Evolutionary conservation across 1,284 basidiomycete species (phyloP), one percentile per base, ranked within the genome.

Genomic region (Salmacisia buchloeana): DNA sequence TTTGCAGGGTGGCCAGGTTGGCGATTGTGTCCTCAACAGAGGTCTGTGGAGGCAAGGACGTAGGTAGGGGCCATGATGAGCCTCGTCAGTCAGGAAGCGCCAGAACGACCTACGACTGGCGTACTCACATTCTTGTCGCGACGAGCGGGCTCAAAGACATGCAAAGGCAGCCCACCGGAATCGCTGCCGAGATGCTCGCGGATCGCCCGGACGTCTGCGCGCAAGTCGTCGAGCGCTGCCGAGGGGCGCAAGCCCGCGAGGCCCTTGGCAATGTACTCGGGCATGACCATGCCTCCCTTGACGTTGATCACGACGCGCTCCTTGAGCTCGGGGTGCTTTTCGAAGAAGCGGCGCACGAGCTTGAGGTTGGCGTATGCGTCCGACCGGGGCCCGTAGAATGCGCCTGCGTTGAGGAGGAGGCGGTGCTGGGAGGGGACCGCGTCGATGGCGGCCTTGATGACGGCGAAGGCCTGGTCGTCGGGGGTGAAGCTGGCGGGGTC

Each of bases 371-470:
- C 81, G 9, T 80, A 74, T 0, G 73, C 69, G 13, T 80, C 67
- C 2, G 18, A 21, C 9, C 78, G 73, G 9, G 74, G 64, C 5
- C 80, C 83, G 65, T 85, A 84, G 71, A 84, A 84, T 35, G 83
- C 82, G 43, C 77, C 83, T 80, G 57, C 41, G 54, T 36, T 36
- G 29, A 39, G n/a, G 25, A 81, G 76, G 12, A 73, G 87, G 43
- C 82, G 80, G 0, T 54, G 27, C 13, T n/a, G 25, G n/a, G n/a
- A n/a, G n/a, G n/a, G n/a, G n/a, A n/a, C n/a, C n/a, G 85, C 83
- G 45, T 89, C 81, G 12, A 85, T 84, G 2, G 86, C 85, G 41
- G 66, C 39, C 73, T 85, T 87, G 82, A 89, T 86, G 4, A 85
- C 81, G 39, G 83, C 84, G 65, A 89, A 88, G 10, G 83, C 83